A percentile compares a stretch with the other conserved stretches of the same genome.
phyloP scores from a whole-genome alignment of 2,329 filamentous ascomycete genomes.

The Acarospora socialis region DNA sequence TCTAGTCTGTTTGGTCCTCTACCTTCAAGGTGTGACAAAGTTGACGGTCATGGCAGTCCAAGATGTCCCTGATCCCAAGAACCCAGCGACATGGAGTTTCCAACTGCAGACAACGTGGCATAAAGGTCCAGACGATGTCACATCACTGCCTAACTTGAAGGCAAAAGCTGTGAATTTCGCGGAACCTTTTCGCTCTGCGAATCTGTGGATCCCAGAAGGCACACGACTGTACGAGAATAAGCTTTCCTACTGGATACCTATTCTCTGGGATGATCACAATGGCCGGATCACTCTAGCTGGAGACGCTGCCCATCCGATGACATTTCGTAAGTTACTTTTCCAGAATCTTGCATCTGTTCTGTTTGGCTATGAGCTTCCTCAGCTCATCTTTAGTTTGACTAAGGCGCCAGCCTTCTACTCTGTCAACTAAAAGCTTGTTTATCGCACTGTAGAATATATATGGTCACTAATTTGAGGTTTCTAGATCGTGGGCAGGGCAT shows the following conservation, averaged over 20 bases:
- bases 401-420: background rate
- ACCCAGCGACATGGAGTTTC: conserved; percentile 6
- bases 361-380: background rate
- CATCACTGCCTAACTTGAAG: conserved; percentile 21
- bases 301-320: conserved; percentile 33
- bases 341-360: background rate
- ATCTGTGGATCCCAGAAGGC: conserved; percentile 24
- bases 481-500: conserved; percentile 35
- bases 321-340: conserved; percentile 21
- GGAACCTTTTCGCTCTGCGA: conserved; percentile 21
- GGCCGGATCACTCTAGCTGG: conserved; percentile 27
- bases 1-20: background rate
- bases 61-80: conserved; percentile 6
- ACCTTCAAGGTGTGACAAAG: background rate
- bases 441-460: background rate
- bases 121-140: background rate
- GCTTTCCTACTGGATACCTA: conserved; percentile 26
- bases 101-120: background rate
- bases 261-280: conserved; percentile 20
- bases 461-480: too few relatives aligned
- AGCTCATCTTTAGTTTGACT: background rate
- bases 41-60: conserved; percentile 2
- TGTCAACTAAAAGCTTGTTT: background rate
- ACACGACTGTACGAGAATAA: conserved; percentile 22
- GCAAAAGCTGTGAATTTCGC: conserved; percentile 16